Evolutionary conservation across 495 filamentous ascomycete genomes (phyloP).

Genomic region (Peziza echinospora): DNA sequence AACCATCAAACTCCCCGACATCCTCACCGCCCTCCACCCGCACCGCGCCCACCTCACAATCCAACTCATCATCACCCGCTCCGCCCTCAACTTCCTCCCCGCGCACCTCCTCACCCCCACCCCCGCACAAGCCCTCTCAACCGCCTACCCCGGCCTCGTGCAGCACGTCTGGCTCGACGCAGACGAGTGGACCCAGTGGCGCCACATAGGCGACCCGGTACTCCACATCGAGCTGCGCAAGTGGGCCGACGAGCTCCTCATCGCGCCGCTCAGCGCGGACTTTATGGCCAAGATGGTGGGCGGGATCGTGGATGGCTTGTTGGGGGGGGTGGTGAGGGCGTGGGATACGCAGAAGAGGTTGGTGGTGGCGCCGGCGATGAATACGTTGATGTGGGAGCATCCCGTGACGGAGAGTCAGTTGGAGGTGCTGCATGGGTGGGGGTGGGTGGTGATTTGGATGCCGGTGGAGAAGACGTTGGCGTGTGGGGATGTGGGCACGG

Average conservation of each 20-base stretch:
- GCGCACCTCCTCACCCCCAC: constrained; percentile 43
- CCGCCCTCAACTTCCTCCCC: constrained; percentile 48
- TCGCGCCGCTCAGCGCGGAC: constrained; percentile 63
- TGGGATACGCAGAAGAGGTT: constrained; percentile 53
- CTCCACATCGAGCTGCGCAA: constrained; percentile 67
- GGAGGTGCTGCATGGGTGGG: constrained; percentile 29
- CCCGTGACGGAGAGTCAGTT: constrained; percentile 57
- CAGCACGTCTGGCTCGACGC: constrained; percentile 31
- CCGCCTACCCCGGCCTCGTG: constrained; percentile 34
- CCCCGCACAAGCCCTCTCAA: constrained; percentile 22
- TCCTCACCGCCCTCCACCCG: constrained; percentile 36
- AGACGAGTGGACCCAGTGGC: constrained; percentile 50
- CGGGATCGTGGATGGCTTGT: constrained; percentile 45
- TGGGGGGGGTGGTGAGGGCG: constrained; percentile 55
- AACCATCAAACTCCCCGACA: constrained; percentile 70
- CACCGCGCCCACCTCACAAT: constrained; percentile 38
- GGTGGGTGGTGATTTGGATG: constrained; percentile 55
- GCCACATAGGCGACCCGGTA: constrained; percentile 31
- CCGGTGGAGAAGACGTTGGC: constrained; percentile 53
- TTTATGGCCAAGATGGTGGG: constrained; percentile 53
- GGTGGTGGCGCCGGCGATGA: constrained; percentile 57
- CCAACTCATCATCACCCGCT: constrained; percentile 52
- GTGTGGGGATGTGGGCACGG: constrained; percentile 58
- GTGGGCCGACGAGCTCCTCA: constrained; percentile 61
- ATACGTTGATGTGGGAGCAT: constrained; percentile 78